Conservation (phyloP, 2,329 filamentous ascomycete genomes). For the Pseudodiploospora longispora region DNA sequence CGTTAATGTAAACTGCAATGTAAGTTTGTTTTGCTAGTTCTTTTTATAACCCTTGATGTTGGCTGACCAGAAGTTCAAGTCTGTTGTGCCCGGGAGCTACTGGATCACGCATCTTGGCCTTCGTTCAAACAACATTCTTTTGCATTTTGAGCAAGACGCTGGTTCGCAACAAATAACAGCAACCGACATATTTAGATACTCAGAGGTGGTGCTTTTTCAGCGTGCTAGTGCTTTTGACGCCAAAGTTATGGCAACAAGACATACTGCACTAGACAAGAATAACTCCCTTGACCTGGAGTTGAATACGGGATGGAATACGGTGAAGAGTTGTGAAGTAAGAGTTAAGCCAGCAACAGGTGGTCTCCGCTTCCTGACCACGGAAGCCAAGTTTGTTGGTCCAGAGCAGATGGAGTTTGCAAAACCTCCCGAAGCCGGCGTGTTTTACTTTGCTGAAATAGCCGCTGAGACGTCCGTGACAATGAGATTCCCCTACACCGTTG, state of each 20-base stretch:
- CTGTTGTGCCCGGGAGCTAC: conserved; percentile 64
- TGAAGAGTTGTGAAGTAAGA: conserved; percentile 50
- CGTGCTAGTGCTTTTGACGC: conserved; percentile 60
- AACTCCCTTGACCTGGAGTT: conserved; percentile 70
- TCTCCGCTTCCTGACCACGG: conserved; percentile 53
- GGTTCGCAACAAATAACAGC: conserved; percentile 38
- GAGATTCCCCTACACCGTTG: conserved; percentile 72
- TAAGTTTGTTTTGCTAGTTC: conserved; percentile 15
- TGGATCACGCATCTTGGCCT: conserved; percentile 66
- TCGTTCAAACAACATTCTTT: conserved; percentile 51
- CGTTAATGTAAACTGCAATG: conserved; percentile 27
- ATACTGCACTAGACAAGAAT: conserved; percentile 71
- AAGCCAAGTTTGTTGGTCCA: conserved; percentile 42
- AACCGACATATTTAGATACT: conserved; percentile 45
- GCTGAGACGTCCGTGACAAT: conserved; percentile 46
- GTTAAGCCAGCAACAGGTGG: conserved; percentile 59
- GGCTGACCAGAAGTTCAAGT: conserved; percentile 33
- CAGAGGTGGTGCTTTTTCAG: conserved; percentile 67
- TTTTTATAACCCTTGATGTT: neutral
- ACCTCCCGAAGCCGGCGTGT: conserved; percentile 44
- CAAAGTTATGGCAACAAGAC: conserved; percentile 55
- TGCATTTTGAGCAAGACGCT: conserved; percentile 56
- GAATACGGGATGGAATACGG: conserved; percentile 64
- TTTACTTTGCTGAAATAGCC: conserved; percentile 41
- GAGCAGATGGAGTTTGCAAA: conserved; percentile 33